These are phyloP conservation scores for Zygosaccharomyces gambellarensis DNA, from an alignment of 805 yeast genomes.

Conservation along the genomic window DNA sequence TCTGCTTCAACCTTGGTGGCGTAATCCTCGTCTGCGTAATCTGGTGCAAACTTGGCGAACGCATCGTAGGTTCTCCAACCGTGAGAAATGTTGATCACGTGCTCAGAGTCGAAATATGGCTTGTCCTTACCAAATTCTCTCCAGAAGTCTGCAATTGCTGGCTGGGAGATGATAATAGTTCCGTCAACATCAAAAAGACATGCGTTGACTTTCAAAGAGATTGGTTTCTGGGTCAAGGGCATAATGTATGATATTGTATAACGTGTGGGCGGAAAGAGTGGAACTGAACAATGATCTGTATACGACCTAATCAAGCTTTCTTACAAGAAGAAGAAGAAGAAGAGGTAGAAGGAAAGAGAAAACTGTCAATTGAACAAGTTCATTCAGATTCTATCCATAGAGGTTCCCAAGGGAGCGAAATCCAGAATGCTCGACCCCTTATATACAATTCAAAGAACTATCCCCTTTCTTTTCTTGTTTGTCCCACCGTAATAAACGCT, in stretches of 20 bases:
- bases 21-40: constrained; percentile 60
- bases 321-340: not conserved
- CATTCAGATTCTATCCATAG: not conserved
- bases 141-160: constrained; percentile 82
- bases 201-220: constrained; percentile 39
- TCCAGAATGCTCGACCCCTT: not conserved
- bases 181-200: constrained; percentile 83
- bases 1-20: constrained; percentile 63
- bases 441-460: not conserved
- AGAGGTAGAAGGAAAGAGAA: not conserved
- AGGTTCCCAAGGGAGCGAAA: not conserved
- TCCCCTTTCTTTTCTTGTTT: not conserved
- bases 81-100: constrained; percentile 69
- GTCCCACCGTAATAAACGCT: not conserved
- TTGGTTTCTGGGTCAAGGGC: constrained; percentile 30
- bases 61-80: constrained; percentile 83
- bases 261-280: not conserved
- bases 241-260: constrained; percentile 8
- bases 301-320: not conserved
- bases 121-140: constrained; percentile 61
- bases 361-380: not conserved
- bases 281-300: no score
- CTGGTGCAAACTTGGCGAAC: constrained; percentile 68
- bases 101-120: constrained; percentile 63
- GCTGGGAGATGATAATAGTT: constrained; percentile 77